Base-by-base conservation (phyloP, 371 early-diverging fungal genomes). In the Mucor racemosus region DNA sequence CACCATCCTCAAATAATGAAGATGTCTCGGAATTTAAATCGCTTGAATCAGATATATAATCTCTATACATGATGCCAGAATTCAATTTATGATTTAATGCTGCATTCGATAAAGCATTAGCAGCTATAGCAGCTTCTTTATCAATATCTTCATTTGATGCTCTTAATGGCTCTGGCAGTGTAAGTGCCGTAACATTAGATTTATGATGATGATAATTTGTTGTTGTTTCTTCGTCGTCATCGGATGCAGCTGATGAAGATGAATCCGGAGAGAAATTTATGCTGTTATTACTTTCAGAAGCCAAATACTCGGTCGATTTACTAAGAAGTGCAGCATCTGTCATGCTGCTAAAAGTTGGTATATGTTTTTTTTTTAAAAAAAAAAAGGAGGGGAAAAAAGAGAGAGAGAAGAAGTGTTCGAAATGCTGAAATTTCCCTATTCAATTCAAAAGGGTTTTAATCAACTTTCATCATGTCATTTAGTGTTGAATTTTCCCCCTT, bases 11-110 rank as follows among this genome's bases (percentile, higher is more conserved):
- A 48, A 58, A 58, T 17, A 58, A 6, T n/a, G 65, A 65, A 17
- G 65, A 65, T 36, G 65, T 48, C 8, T 65, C 65, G 65, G 65
- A 65, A 65, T 65, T 65, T 65, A 65, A 46, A 48, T 65, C 65
- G 26, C 65, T 65, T 8, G 65, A 65, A 58, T 65, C 65, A 38
- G 65, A 65, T 7, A 65, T 65, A 7, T 65, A 65, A 17, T 59
- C 66, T 53, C 59, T 60, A 14, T 58, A 65, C 33, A 59, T 33
- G 26, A 65, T 65, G 8, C 60, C 66, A 50, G 66, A 50, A 33
- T 54, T 65, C 40, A 65, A 11, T 41, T 65, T 65, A 21, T 60
- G 59, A 15, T 26, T 65, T 36, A 58, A 35, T 17, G 39, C 58
- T 3, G 58, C 42, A 8, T 5, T 63, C n/a, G 19, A 14, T 7